Evolutionary conservation across 345 rosid species (phyloP).

Genomic region (Pseudoturritis turrita): DNA sequence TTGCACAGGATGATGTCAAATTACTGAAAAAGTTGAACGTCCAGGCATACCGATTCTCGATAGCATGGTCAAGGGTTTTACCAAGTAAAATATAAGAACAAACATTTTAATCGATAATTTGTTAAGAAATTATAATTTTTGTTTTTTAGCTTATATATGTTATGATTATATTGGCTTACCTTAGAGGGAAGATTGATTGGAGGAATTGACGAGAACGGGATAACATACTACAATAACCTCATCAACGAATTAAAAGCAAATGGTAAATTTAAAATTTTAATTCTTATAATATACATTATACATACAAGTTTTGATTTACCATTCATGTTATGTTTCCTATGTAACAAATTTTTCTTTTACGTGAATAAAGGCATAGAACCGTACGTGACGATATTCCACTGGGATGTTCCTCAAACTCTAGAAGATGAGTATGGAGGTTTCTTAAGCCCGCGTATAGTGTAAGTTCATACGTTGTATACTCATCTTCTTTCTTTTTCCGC

Average conservation of each 20-base stretch:
- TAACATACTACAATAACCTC: background rate
- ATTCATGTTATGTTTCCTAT: too few relatives aligned
- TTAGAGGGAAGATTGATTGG: background rate
- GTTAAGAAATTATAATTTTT: too few relatives aligned
- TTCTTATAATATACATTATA: too few relatives aligned
- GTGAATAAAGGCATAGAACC: slow-evolving; percentile 32
- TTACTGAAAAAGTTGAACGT: background rate
- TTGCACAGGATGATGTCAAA: slow-evolving; percentile 6
- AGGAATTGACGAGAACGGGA: background rate
- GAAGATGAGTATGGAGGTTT: slow-evolving; percentile 14
- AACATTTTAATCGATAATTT: too few relatives aligned
- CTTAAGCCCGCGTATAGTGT: too few relatives aligned
- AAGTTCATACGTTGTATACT: too few relatives aligned
- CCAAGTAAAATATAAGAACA: slow-evolving; percentile 31
- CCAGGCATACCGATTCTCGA: slow-evolving; percentile 19
- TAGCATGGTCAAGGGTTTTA: slow-evolving; percentile 40
- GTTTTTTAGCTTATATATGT: too few relatives aligned
- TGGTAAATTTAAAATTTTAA: background rate
- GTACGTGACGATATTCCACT: slow-evolving; percentile 35
- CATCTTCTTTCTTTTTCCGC: too few relatives aligned
- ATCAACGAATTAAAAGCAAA: background rate
- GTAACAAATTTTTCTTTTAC: too few relatives aligned
- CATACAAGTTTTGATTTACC: too few relatives aligned
- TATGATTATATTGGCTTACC: too few relatives aligned
- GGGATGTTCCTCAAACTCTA: slow-evolving; percentile 44